Base-by-base conservation (phyloP, 108 stramenopile species). In the Cylindrotheca closterium region DNA sequence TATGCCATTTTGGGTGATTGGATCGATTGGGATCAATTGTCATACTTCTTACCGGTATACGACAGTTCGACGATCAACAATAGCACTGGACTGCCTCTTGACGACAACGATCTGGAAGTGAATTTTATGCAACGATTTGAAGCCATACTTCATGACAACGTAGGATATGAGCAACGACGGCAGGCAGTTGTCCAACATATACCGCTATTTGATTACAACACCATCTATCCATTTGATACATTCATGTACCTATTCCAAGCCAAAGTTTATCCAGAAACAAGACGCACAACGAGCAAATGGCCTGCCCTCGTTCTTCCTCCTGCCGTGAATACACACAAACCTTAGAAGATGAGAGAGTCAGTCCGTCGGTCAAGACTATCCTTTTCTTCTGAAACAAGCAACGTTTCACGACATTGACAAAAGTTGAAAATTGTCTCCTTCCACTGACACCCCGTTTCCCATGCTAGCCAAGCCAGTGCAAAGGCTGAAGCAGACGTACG, bases 1-100 rank as follows among this genome's bases (percentile, higher is more conserved):
- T 45, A 45, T 45, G 17, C 8, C 12, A 45, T 45, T 17, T n/a
- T 45, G 19, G 52, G 65, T 0, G 42, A 58, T 30, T 73, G 42
- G 30, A 59, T 66, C 26, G 72, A 73, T 42, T 73, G 65, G 65
- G 48, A 52, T 22, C 1, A n/a, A 17, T 29, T 73, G 22, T 73
- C 72, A 5, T 67, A 59, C 51, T 73, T 67, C 54, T 21, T 56
- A 22, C n/a, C n/a, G n/a, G n/a, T n/a, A n/a, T n/a, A n/a, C n/a
- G 53, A 66, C 29, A 55, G 60, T 30, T n/a, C n/a, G 19, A 28
- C 30, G 27, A 55, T 34, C 29, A 2, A 26, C 12, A 18, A 59
- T 1, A 33, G 47, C 25, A 29, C 58, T 17, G 2, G 3, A 1
- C n/a, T n/a, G n/a, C n/a, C n/a, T n/a, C n/a, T n/a, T n/a, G n/a